These are phyloP conservation scores for Entomortierella beljakovae DNA, from an alignment of 192 early-diverging fungal species.

Conservation along the genomic window DNA sequence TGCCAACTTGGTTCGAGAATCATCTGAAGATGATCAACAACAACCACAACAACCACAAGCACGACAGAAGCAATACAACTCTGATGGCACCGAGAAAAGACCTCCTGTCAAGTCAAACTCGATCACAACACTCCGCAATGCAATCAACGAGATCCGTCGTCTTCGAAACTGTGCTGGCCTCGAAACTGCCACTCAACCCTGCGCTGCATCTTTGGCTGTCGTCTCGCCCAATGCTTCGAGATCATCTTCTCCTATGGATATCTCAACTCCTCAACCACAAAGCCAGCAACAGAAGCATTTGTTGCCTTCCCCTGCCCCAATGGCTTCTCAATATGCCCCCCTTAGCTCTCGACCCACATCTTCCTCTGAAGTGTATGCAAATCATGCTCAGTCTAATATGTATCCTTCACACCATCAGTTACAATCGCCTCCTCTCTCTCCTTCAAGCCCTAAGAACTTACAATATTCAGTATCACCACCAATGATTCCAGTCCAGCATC, in stretches of 20 bases:
- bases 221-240: slow-evolving; percentile 20
- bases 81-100: slow-evolving; percentile 40
- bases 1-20: slow-evolving; percentile 47
- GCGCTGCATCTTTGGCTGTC: slow-evolving; percentile 25
- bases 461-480: slow-evolving; percentile 48
- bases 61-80: slow-evolving; percentile 17
- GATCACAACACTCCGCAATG: slow-evolving; percentile 51
- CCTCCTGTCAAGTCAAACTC: slow-evolving; percentile 54
- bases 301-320: slow-evolving; percentile 17
- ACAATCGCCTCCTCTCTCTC: slow-evolving; percentile 51
- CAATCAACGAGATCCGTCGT: slow-evolving; percentile 51
- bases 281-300: slow-evolving; percentile 2
- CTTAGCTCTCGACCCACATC: slow-evolving; percentile 8
- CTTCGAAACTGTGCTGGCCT: slow-evolving; percentile 42
- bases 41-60: slow-evolving; percentile 22
- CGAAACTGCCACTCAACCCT: slow-evolving; percentile 43
- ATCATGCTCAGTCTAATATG: slow-evolving; percentile 1
- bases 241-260: slow-evolving; percentile 25
- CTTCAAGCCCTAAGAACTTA: slow-evolving; percentile 34
- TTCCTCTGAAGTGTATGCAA: slow-evolving; percentile 24
- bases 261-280: background rate
- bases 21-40: slow-evolving; percentile 20
- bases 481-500: slow-evolving; percentile 25
- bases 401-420: slow-evolving; percentile 28
- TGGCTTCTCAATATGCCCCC: slow-evolving; percentile 12